Evolutionary conservation across 2,329 filamentous ascomycete genomes (phyloP).

Genomic region (Penicillium sp.): DNA sequence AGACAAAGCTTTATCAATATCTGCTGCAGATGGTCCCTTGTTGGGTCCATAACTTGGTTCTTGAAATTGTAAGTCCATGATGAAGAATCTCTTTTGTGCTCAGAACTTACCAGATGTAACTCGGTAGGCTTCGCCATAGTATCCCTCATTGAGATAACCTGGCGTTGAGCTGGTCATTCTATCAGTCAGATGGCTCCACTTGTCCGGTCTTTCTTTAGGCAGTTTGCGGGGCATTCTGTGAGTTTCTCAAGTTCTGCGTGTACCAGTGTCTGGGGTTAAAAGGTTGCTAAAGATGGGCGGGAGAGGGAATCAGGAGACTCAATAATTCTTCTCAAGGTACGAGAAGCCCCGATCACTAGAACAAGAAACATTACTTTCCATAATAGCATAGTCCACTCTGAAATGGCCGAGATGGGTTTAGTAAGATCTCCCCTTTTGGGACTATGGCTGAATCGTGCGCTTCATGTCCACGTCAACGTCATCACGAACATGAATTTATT

Average conservation of each 20-base stretch:
- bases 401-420: too few relatives aligned
- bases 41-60: not conserved
- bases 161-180: not conserved
- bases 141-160: not conserved
- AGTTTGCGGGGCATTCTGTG: not conserved
- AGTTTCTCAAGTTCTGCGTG: not conserved
- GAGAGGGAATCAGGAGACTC: too few relatives aligned
- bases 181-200: not conserved
- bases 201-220: not conserved
- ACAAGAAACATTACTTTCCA: too few relatives aligned
- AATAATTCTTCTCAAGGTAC: too few relatives aligned
- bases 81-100: not conserved
- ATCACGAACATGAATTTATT: too few relatives aligned
- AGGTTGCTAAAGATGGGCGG: too few relatives aligned
- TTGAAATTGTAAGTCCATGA: not conserved
- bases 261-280: too few relatives aligned
- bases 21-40: not conserved
- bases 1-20: not conserved
- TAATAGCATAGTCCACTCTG: not conserved
- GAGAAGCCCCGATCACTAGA: too few relatives aligned
- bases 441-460: too few relatives aligned
- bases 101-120: not conserved
- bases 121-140: not conserved
- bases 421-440: too few relatives aligned
- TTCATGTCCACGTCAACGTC: too few relatives aligned